Evolutionary conservation across 2,329 filamentous ascomycete genomes (phyloP).

Genomic region (Uncinocarpus reesii): DNA sequence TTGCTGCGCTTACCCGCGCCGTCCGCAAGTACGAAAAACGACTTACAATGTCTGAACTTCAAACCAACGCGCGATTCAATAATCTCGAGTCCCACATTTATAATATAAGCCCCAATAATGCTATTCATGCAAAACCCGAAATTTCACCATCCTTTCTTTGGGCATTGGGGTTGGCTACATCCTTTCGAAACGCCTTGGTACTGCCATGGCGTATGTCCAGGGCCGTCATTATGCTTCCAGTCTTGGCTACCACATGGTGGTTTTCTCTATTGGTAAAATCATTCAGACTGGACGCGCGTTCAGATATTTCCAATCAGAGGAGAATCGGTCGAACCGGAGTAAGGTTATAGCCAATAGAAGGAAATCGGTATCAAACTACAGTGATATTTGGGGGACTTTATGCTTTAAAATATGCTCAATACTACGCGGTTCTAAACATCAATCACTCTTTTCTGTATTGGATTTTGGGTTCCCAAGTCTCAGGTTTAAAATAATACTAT

Average conservation of each 20-base stretch:
- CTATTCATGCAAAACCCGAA: neutral
- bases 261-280: slow-evolving; percentile 64
- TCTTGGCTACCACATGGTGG: neutral
- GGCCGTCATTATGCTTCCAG: neutral
- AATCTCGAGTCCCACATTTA: slow-evolving; percentile 60
- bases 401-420: neutral
- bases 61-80: slow-evolving; percentile 65
- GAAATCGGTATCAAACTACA: neutral
- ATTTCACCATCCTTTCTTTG: neutral
- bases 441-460: too few relatives aligned
- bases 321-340: neutral
- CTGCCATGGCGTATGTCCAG: neutral
- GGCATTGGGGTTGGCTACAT: slow-evolving; percentile 23
- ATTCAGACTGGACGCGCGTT: slow-evolving; percentile 40
- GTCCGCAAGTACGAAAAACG: slow-evolving; percentile 89
- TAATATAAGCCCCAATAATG: slow-evolving; percentile 37
- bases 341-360: neutral
- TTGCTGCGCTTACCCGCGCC: slow-evolving; percentile 79
- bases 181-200: neutral
- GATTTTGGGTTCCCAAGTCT: too few relatives aligned
- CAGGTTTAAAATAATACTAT: too few relatives aligned
- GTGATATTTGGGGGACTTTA: neutral
- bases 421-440: too few relatives aligned
- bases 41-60: slow-evolving; percentile 60
- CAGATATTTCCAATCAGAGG: neutral